A percentile compares a stretch with the other conserved stretches of the same genome.
These are phyloP conservation scores for Fagopyrum esculentum DNA, from an alignment of 148 eudicot genomes.

Conservation along the genomic window DNA sequence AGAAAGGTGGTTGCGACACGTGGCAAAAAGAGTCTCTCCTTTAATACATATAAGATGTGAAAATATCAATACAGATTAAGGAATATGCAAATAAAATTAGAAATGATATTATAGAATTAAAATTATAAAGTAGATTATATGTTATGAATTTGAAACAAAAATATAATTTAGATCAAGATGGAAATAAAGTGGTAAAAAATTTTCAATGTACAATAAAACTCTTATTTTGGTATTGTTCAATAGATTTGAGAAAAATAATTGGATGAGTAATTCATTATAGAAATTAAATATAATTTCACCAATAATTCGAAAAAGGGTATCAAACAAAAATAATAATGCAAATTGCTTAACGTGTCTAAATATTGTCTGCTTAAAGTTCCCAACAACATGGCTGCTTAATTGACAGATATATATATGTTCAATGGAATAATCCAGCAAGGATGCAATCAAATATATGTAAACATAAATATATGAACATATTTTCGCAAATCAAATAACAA, in stretches of 20 bases:
- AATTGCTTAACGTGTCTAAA: background rate
- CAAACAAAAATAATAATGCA: conserved; percentile 3
- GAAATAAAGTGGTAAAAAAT: too few relatives aligned
- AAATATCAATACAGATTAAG: too few relatives aligned
- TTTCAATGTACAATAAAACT: too few relatives aligned
- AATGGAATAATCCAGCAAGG: background rate
- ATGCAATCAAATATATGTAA: background rate
- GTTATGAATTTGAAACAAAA: too few relatives aligned
- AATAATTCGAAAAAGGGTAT: background rate
- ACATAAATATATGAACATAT: background rate
- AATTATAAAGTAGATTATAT: too few relatives aligned
- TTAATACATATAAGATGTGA: too few relatives aligned
- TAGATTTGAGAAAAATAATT: background rate
- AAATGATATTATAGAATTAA: too few relatives aligned
- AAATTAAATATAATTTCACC: background rate
- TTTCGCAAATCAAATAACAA: background rate
- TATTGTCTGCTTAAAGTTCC: conserved; percentile 1
- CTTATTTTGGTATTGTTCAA: too few relatives aligned
- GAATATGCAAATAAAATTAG: too few relatives aligned
- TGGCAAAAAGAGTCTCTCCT: too few relatives aligned
- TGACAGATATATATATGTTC: background rate
- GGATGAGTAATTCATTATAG: background rate
- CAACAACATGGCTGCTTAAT: background rate
- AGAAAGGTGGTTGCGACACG: too few relatives aligned
- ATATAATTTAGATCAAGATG: too few relatives aligned